Base-by-base conservation (phyloP, 495 filamentous ascomycete species). In the Xylona heveae region DNA sequence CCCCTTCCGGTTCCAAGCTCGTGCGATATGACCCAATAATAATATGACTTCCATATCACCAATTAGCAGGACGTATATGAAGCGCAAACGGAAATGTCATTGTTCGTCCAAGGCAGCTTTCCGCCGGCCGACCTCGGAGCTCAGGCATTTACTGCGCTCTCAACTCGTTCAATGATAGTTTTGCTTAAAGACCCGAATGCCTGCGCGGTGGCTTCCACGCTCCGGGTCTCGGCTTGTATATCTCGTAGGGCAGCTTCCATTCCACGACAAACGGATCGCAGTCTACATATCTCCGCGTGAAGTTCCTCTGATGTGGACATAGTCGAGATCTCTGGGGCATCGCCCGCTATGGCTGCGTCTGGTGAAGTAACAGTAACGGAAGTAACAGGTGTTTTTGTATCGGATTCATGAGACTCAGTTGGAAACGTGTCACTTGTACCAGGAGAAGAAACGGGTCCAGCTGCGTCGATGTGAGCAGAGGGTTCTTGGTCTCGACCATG, bases 221-320 rank as follows among this genome's bases (percentile, higher is more conserved):
- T 24, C 27, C 14, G 34, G 5, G 25, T 18, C 9, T 36, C 34
- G 14, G 24, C 15, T 20, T 21, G 29, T 6, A 36, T 14, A 13
- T 36, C 34, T 21, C 31, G 12, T 5, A 36, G 26, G 0, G 34
- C 27, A 14, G 4, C 22, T 3, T n/a, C 24, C 6, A 36, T 9
- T 6, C 19, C 34, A 5, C 24, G 12, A 19, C 14, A n/a, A 18
- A 13, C 18, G 6, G 18, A 13, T 10, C 34, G 34, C 12, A 36
- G 26, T 1, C 34, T 24, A 9, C 29, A 6, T 9, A 36, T 22
- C 19, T 36, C 34, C 3, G 18, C n/a, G 1, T 27, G 34, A 6
- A 36, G 26, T 1, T 35, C 34, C 2, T 36, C 26, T 2, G 19
- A n/a, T 16, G 24, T 17, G 24, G 23, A 10, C 2, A 27, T 19